A percentile compares a stretch with the other conserved stretches of the same genome.
These are phyloP conservation scores for Trichoderma cornu-damae DNA, from an alignment of 2,329 filamentous ascomycete species.

Conservation along the genomic window DNA sequence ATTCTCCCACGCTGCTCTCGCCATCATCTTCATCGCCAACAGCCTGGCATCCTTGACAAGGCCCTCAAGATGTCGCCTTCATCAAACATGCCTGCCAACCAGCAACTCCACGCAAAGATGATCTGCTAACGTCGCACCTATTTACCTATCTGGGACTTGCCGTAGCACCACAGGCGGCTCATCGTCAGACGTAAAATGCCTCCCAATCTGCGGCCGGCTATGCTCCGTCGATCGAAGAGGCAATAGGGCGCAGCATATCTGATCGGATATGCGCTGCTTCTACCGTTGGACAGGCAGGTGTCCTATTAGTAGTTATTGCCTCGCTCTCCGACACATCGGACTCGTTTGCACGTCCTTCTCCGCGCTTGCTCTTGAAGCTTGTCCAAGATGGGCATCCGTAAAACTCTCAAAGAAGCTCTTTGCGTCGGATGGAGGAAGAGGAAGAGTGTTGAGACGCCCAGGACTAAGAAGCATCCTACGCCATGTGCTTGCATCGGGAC, in stretches of 20 bases:
- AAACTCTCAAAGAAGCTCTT: conserved; percentile 28
- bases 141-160: no score
- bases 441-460: conserved; percentile 20
- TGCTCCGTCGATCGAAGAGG: conserved; percentile 5
- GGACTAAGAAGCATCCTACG: neutral
- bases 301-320: conserved; percentile 22
- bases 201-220: conserved; percentile 1
- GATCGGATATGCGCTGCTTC: neutral
- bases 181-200: neutral
- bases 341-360: neutral
- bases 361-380: conserved; percentile 27
- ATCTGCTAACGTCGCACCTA: conserved; percentile 18
- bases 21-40: conserved; percentile 21
- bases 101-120: conserved; percentile 24
- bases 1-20: conserved; percentile 7
- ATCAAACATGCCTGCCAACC: conserved; percentile 10
- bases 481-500: conserved; percentile 11
- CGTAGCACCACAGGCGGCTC: conserved; percentile 1
- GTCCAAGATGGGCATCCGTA: conserved; percentile 26
- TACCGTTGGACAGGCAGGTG: conserved; percentile 2
- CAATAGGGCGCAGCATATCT: neutral
- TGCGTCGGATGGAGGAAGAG: conserved; percentile 27
- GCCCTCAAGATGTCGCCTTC: neutral
- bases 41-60: neutral
- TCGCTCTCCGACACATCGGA: neutral